phyloP scores from a whole-genome alignment of 2,329 filamentous ascomycete species.

The Colletotrichum sp. region DNA sequence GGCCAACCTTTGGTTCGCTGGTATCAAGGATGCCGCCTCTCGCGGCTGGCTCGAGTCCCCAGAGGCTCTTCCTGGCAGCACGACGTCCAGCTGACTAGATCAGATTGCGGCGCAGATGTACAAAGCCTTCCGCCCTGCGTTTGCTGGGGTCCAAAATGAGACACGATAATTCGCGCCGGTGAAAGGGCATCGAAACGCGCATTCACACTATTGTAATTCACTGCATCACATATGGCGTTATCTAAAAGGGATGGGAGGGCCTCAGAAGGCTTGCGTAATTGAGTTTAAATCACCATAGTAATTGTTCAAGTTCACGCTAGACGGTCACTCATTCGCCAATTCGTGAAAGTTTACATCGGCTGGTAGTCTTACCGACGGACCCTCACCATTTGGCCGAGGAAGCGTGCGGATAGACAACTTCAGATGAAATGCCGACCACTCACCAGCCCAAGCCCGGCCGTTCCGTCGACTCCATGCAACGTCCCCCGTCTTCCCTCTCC shows the following conservation, averaged over 20 bases:
- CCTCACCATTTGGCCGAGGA: not conserved
- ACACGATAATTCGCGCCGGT: not conserved
- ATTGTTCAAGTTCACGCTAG: not conserved
- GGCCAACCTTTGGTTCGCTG: conserved; percentile 40
- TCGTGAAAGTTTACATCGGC: not conserved
- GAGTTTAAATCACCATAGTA: not conserved
- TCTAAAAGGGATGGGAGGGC: not conserved
- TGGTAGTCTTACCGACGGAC: not conserved
- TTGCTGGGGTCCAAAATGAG: not conserved
- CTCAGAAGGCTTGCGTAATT: not conserved
- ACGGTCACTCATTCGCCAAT: not conserved
- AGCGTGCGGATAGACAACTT: not conserved
- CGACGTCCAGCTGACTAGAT: not conserved
- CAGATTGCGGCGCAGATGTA: not conserved
- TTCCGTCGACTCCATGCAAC: not conserved
- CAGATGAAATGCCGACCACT: not conserved
- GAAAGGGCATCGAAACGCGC: not conserved
- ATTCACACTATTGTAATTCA: not conserved
- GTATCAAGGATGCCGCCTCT: conserved; percentile 30
- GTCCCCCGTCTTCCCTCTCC: not conserved
- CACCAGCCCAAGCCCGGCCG: not conserved
- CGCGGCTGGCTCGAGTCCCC: conserved; percentile 27
- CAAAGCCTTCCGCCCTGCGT: not conserved
- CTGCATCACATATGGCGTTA: not conserved
- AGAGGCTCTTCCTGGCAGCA: conserved; percentile 3